Conservation (phyloP, 352 stramenopile species). For the Globisporangium emineosum region DNA sequence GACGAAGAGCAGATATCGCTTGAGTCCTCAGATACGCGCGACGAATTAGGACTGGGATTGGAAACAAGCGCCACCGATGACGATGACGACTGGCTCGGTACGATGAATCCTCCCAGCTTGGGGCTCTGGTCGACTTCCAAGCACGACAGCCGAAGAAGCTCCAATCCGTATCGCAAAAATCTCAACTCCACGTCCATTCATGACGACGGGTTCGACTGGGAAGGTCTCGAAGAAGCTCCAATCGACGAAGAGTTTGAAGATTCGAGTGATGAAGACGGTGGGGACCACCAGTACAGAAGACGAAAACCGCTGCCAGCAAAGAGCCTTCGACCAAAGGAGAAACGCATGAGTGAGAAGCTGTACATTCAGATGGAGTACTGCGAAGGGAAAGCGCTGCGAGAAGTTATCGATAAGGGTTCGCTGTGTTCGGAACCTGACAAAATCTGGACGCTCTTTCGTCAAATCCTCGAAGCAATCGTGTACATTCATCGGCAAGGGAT, state of each 20-base stretch:
- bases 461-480: conserved; percentile 93
- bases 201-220: conserved; percentile 75
- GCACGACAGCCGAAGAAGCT: conserved; percentile 45
- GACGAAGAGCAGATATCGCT: conserved; percentile 30
- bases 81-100: conserved; percentile 79
- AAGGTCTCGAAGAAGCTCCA: conserved; percentile 53
- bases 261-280: conserved; percentile 29
- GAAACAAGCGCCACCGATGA: conserved; percentile 44
- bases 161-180: conserved; percentile 22
- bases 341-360: conserved; percentile 68
- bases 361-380: conserved; percentile 98
- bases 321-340: conserved; percentile 16
- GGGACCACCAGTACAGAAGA: conserved; percentile 7
- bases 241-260: conserved; percentile 30
- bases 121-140: conserved; percentile 70
- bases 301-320: conserved; percentile 10
- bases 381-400: conserved; percentile 88
- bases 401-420: conserved; percentile 91
- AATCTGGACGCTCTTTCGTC: conserved; percentile 93
- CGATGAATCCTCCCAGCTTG: conserved; percentile 56
- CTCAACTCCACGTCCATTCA: conserved; percentile 18
- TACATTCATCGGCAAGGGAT: conserved; percentile 94
- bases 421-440: conserved; percentile 84
- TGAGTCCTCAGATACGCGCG: conserved; percentile 35
- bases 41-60: conserved; percentile 24